phyloP scores from a whole-genome alignment of 352 stramenopile species.

The Pythium phragmiticola region DNA sequence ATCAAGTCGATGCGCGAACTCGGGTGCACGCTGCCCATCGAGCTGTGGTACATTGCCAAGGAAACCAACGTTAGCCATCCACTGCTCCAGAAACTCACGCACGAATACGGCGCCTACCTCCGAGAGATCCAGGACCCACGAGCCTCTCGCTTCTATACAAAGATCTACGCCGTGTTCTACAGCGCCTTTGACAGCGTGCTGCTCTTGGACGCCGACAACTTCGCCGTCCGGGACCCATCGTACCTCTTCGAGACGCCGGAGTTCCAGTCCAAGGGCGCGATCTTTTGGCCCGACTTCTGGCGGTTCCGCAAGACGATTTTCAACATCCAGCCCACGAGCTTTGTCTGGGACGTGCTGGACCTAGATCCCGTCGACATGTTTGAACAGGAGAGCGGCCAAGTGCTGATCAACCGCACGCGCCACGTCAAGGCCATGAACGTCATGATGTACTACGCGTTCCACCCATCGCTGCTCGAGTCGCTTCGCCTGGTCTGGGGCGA shows the following conservation, averaged over 20 bases:
- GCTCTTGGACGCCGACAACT: conserved; percentile 78
- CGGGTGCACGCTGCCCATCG: conserved; percentile 57
- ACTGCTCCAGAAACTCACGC: conserved; percentile 39
- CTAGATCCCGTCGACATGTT: conserved; percentile 65
- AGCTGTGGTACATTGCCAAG: conserved; percentile 69
- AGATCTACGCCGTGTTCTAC: conserved; percentile 76
- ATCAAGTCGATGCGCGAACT: conserved; percentile 48
- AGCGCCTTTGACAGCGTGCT: conserved; percentile 70
- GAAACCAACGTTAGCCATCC: conserved; percentile 50
- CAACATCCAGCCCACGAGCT: conserved; percentile 64
- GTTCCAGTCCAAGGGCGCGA: conserved; percentile 45
- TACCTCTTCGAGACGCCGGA: conserved; percentile 55
- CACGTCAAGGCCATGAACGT: conserved; percentile 53
- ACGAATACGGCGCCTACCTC: conserved; percentile 46
- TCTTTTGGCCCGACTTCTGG: conserved; percentile 88
- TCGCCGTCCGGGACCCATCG: conserved; percentile 57
- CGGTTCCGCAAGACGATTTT: conserved; percentile 62
- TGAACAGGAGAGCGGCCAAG: conserved; percentile 77
- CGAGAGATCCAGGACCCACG: conserved; percentile 61
- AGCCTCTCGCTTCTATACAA: conserved; percentile 68
- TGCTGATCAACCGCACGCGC: conserved; percentile 55
- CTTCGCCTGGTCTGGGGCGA: conserved; percentile 72
- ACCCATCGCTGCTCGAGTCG: conserved; percentile 42
- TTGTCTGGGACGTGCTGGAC: conserved; percentile 74
- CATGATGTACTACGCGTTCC: conserved; percentile 64